These are phyloP conservation scores for Porcisia hertigi DNA, from an alignment of 208 protist genomes.

Conservation along the genomic window DNA sequence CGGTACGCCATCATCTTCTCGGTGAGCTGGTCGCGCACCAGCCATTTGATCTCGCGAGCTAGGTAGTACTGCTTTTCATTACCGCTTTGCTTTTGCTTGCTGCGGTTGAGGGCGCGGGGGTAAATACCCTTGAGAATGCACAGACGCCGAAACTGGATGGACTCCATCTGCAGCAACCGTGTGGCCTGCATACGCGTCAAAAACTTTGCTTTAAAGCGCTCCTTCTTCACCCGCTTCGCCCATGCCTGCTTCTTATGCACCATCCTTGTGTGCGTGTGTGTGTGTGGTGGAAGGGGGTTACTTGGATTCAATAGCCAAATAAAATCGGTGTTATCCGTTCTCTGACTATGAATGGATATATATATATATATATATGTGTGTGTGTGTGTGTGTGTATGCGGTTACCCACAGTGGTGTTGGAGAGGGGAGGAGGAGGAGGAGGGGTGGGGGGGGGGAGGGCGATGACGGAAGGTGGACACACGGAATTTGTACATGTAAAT, in stretches of 20 bases:
- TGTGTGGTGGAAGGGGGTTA: neutral
- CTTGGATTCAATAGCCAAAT: too few relatives aligned
- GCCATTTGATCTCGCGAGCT: constrained; percentile 97
- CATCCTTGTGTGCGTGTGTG: constrained; percentile 30
- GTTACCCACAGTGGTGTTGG: neutral
- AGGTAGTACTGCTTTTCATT: constrained; percentile 98
- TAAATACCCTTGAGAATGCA: constrained; percentile 99
- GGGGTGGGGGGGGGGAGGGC: neutral
- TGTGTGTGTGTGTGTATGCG: neutral
- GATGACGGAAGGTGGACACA: neutral
- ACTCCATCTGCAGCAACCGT: constrained; percentile 92
- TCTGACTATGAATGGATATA: neutral
- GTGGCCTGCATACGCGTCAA: constrained; percentile 93
- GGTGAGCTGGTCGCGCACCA: constrained; percentile 96
- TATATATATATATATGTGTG: neutral
- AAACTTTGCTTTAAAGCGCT: constrained; percentile 93
- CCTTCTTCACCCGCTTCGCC: constrained; percentile 89
- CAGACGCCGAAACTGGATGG: constrained; percentile 94
- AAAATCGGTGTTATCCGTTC: too few relatives aligned
- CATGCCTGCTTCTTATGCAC: constrained; percentile 85
- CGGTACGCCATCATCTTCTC: constrained; percentile 95
- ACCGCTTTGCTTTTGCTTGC: constrained; percentile 93
- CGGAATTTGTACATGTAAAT: too few relatives aligned
- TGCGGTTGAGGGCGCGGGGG: constrained; percentile 95
- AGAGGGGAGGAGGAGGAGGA: neutral